phyloP scores from a whole-genome alignment of 345 rosid genomes.

The Salix suchowensis region DNA sequence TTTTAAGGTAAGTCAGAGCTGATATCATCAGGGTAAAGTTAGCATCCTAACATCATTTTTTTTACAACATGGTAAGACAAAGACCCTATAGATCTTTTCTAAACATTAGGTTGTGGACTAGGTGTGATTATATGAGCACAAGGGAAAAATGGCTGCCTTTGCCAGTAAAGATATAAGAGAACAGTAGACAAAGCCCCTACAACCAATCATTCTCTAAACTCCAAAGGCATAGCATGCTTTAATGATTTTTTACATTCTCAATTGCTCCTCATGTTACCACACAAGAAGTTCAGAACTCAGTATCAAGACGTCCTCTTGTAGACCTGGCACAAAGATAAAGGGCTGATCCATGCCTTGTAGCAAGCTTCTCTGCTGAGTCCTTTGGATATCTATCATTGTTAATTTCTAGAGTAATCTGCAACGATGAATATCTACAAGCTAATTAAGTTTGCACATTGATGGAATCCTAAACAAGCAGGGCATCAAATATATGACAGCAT shows the following conservation, averaged over 20 bases:
- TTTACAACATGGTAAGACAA: background rate
- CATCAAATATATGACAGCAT: background rate
- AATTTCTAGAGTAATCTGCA: background rate
- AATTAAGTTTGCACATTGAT: too few relatives aligned
- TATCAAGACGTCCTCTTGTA: background rate
- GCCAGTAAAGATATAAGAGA: background rate
- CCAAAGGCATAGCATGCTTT: background rate
- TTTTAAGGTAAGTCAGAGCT: background rate
- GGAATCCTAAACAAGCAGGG: background rate
- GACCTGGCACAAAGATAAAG: background rate
- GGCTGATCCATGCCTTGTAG: background rate
- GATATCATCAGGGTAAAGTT: background rate
- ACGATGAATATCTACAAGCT: background rate
- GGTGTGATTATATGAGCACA: background rate
- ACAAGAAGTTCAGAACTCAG: background rate
- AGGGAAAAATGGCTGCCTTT: background rate
- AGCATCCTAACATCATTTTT: background rate
- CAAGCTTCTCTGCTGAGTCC: background rate
- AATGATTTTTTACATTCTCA: background rate
- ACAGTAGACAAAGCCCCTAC: background rate
- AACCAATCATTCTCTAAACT: background rate
- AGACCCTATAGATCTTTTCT: background rate
- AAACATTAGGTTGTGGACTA: background rate
- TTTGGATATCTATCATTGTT: background rate
- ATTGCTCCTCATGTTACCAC: background rate